Conservation (phyloP, 2,329 filamentous ascomycete genomes). For the Celoporthe dispersa region DNA sequence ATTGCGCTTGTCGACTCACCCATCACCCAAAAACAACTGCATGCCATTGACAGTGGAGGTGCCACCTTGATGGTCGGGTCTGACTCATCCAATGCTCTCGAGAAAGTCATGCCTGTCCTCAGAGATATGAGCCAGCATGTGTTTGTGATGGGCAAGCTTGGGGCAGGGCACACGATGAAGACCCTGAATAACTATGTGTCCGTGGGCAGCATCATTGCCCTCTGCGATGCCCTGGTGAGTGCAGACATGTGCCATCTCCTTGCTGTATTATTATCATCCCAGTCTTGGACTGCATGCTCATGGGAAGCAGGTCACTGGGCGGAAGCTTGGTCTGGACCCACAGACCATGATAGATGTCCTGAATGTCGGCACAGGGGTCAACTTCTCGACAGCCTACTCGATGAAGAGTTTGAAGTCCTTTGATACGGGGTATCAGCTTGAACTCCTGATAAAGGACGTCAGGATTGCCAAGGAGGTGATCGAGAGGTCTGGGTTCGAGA, state of each 20-base stretch:
- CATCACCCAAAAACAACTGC: conserved; percentile 9
- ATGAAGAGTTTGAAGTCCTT: conserved; percentile 11
- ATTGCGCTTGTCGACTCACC: conserved; percentile 11
- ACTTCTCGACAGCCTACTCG: conserved; percentile 9
- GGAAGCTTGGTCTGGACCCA: conserved; percentile 12
- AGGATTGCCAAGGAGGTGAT: conserved; percentile 16
- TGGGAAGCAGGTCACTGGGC: conserved; percentile 6
- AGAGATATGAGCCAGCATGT: conserved; percentile 10
- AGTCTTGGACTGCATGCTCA: neutral
- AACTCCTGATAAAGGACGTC: conserved; percentile 11
- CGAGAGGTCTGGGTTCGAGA: conserved; percentile 6
- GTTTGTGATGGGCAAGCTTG: conserved; percentile 13
- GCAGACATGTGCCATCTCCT: neutral
- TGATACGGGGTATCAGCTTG: conserved; percentile 15
- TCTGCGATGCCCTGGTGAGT: conserved; percentile 14
- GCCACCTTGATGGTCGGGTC: conserved; percentile 14
- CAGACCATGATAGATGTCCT: conserved; percentile 13
- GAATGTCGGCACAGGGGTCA: conserved; percentile 5
- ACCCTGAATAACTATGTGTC: conserved; percentile 15
- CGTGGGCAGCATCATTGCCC: conserved; percentile 15
- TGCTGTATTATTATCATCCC: neutral
- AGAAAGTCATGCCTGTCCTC: neutral
- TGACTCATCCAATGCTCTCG: neutral
- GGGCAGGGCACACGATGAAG: conserved; percentile 13
- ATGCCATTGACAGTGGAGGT: conserved; percentile 13